phyloP scores from a whole-genome alignment of 345 rosid genomes.

The Psidium guajava region DNA sequence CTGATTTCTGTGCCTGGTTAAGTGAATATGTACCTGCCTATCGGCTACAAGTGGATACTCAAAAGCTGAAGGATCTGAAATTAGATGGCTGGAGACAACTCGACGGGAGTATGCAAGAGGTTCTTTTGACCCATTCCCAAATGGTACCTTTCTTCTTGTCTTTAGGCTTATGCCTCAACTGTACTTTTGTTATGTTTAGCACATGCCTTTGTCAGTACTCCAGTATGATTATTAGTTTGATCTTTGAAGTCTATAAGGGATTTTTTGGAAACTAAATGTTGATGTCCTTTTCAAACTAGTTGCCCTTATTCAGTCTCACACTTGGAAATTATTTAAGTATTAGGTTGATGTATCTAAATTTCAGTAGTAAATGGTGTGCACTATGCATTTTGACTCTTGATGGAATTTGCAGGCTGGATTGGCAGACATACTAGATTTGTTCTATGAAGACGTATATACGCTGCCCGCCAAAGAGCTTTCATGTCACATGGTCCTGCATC shows the following conservation, averaged over 20 bases:
- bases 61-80: slow-evolving; percentile 36
- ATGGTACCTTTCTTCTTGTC: slow-evolving; percentile 44
- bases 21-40: slow-evolving; percentile 63
- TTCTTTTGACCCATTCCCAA: slow-evolving; percentile 84
- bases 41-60: slow-evolving; percentile 47
- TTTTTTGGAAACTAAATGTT: background rate
- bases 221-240: background rate
- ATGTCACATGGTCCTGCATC: slow-evolving; percentile 24
- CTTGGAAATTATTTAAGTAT: background rate
- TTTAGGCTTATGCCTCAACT: background rate
- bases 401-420: slow-evolving; percentile 52
- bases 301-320: background rate
- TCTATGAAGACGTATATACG: slow-evolving; percentile 74
- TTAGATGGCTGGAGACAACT: slow-evolving; percentile 74
- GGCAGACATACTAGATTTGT: slow-evolving; percentile 73
- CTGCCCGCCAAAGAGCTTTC: slow-evolving; percentile 58
- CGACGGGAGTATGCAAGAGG: slow-evolving; percentile 51
- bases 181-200: background rate
- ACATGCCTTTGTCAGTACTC: background rate
- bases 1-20: slow-evolving; percentile 65
- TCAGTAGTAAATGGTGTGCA: background rate
- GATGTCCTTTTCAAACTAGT: background rate
- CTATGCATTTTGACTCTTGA: background rate
- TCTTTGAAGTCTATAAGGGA: background rate
- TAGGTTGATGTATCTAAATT: background rate